Evolutionary conservation across 2,329 filamentous ascomycete species (phyloP), one percentile per base, ranked within the genome.

Genomic region (Paecilomyces dactylethromorphus): DNA sequence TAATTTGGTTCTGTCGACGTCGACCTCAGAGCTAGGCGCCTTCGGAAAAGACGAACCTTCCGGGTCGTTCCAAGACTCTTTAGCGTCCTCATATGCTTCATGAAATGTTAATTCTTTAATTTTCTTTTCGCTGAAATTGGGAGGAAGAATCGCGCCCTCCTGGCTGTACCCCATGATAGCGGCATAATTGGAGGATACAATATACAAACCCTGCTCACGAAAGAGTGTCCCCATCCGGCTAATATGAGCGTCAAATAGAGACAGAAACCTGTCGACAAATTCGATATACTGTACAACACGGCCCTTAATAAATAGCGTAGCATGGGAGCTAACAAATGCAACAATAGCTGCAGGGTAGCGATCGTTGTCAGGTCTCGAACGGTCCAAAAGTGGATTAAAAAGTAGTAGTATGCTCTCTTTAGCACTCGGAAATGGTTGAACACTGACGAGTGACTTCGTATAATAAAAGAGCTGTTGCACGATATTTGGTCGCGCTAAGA

Each of bases 391-490:
- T 0, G 82, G 81, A 55, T 78, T 78, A 64, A 86, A 81, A 2
- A 86, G 69, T 0, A 82, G 82, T 50, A 79, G 69, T 52, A 87
- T 80, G 15, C 82, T 84, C 33, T 85, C 82, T 13, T 78, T 74
- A 15, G 85, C 81, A 66, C 81, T 83, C 2, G 73, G 70, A 65
- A 86, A 87, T 0, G 82, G 79, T 35, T 80, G 76, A 2, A 82
- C 74, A 63, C 79, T 82, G 24, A 81, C 79, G 45, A 87, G 71
- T 1, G 84, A 82, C 60, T 83, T 84, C 2, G 78, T 78, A 63
- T 87, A 87, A 60, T 82, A 82, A 65, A 83, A 86, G 1, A 86
- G 69, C 65, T 86, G 84, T 53, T 82, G 81, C 1, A 86, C 71
- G 52, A 79, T 73, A 62, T 85, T 82, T 0, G 84, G 83, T 0